Evolutionary conservation across 345 rosid genomes (phyloP), one percentile per base, ranked within the genome.

Genomic region (Syzygium aromaticum): DNA sequence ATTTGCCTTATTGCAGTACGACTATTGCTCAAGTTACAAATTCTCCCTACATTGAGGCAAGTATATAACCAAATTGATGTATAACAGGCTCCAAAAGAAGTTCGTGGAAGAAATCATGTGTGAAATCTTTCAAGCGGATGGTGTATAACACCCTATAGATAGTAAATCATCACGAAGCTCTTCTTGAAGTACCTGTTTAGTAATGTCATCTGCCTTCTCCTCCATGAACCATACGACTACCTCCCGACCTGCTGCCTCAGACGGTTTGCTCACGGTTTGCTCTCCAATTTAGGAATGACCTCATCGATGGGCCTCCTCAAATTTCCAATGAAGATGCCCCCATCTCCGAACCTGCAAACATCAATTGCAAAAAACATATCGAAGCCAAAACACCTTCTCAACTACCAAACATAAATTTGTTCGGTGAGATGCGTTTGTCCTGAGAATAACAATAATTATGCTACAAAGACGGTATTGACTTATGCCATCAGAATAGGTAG

Each of bases 211-310:
- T 22, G 94, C 88, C 89, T 93, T 93, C 51, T 97, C 99, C 91
- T 97, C 99, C 99, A 96, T 97, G 90, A 97, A 96, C 98, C 98
- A 96, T 14, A 97, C 89, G 0, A 93, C 96, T 14, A 97, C 97
- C 64, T 97, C 98, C 57, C 95, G 94, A 23, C 96, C 98, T 1
- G 97, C 98, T 5, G 94, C 97, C 86, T 95, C 98, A 5, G 99
- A 94, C n/a, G n/a, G n/a, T n/a, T n/a, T n/a, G n/a, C n/a, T n/a
- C n/a, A n/a, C 33, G 94, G 90, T 90, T 96, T 97, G 84, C 92
- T 93, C 93, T 97, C 99, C 86, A 97, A 92, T 89, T 90, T 90
- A 10, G 96, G 98, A 84, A 95, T 94, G 82, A 93, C 98, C 77
- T 97, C 98, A 21, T 94, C 96, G 54, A 97, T 89, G 12, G 99